phyloP scores from a whole-genome alignment of 106 monocot species.

The Dactylorhiza incarnata region DNA sequence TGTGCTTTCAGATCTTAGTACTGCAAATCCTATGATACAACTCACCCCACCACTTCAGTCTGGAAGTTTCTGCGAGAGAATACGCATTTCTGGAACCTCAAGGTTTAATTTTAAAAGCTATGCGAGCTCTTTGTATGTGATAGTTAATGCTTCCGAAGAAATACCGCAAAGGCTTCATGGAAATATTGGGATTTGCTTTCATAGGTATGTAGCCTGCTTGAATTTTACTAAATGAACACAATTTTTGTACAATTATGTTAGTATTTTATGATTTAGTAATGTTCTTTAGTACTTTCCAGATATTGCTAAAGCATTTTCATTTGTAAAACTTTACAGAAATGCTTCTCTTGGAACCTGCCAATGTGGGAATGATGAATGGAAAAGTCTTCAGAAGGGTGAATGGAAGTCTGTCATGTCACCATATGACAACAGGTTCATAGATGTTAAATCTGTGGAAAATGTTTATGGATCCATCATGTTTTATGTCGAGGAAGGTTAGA shows the following conservation, averaged over 20 bases:
- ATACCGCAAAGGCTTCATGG: slow-evolving; percentile 46
- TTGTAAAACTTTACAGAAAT: slow-evolving; percentile 44
- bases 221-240: not conserved
- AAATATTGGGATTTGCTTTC: slow-evolving; percentile 64
- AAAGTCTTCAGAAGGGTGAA: slow-evolving; percentile 42
- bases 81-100: slow-evolving; percentile 44
- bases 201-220: slow-evolving; percentile 41
- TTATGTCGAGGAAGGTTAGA: slow-evolving; percentile 61
- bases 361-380: slow-evolving; percentile 62
- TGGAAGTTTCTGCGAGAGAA: slow-evolving; percentile 53
- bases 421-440: slow-evolving; percentile 60
- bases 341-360: slow-evolving; percentile 57
- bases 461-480: slow-evolving; percentile 32
- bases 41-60: slow-evolving; percentile 20
- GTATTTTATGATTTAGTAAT: not conserved
- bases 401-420: slow-evolving; percentile 70
- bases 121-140: slow-evolving; percentile 42
- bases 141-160: slow-evolving; percentile 41
- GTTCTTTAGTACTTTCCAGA: not conserved
- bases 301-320: not conserved
- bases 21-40: slow-evolving; percentile 34
- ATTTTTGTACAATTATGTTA: not conserved
- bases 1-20: slow-evolving; percentile 50
- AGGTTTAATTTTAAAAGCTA: slow-evolving; percentile 59
- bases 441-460: slow-evolving; percentile 43